Evolutionary conservation across 148 eudicot species (phyloP).

Genomic region (Drosera capensis): DNA sequence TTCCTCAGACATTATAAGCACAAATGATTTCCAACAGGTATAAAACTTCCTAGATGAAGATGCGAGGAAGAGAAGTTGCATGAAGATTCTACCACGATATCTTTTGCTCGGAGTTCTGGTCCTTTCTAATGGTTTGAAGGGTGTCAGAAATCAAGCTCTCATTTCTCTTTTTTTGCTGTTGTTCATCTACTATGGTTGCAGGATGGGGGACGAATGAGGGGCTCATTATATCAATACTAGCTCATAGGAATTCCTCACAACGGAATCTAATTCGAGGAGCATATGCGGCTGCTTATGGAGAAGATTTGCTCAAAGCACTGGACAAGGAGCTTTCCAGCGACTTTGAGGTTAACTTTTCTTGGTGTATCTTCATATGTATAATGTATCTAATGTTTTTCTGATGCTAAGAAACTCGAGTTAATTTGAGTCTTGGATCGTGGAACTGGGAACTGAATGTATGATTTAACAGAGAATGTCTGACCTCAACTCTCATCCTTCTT

Average conservation of each 20-base stretch:
- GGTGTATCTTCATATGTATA: neutral
- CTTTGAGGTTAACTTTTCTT: constrained; percentile 48
- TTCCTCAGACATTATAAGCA: too few species aligned
- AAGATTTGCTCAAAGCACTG: constrained; percentile 64
- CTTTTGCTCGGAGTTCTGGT: too few species aligned
- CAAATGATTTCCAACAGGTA: too few species aligned
- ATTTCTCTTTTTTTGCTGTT: neutral
- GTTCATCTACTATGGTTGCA: constrained; percentile 9
- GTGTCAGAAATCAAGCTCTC: neutral
- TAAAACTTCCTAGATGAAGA: too few species aligned
- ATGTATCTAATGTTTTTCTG: neutral
- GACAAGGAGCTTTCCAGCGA: constrained; percentile 71
- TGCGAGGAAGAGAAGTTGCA: too few species aligned
- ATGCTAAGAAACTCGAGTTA: neutral
- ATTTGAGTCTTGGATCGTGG: neutral
- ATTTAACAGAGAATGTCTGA: neutral
- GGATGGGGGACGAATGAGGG: constrained; percentile 97
- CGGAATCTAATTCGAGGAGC: constrained; percentile 51
- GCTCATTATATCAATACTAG: constrained; percentile 55
- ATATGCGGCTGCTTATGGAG: constrained; percentile 43
- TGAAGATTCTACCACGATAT: too few species aligned
- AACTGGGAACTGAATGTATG: neutral
- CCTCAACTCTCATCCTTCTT: neutral
- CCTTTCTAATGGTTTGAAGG: too few species aligned
- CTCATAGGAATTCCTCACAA: constrained; percentile 75